Conservation (phyloP, 2,329 filamentous ascomycete species). For the Penicillium janthinellum region DNA sequence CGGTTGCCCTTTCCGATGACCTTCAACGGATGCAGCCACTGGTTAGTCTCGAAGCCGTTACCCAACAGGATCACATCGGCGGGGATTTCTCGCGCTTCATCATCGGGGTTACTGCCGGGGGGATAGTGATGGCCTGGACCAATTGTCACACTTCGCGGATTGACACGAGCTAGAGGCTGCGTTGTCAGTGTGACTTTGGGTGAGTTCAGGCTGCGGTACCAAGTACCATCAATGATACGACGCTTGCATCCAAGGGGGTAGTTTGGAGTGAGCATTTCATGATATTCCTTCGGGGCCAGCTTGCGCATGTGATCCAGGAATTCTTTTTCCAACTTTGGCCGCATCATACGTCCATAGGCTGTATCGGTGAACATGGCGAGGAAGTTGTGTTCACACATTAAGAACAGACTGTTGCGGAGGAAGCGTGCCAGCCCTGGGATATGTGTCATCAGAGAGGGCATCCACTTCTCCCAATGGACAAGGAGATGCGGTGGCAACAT, state of each 20-base stretch:
- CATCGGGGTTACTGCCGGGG: conserved; percentile 30
- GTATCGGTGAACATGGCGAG: conserved; percentile 21
- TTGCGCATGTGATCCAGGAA: conserved; percentile 52
- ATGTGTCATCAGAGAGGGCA: conserved; percentile 48
- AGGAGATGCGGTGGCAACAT: conserved; percentile 40
- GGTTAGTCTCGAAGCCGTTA: conserved; percentile 62
- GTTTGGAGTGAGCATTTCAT: conserved; percentile 63
- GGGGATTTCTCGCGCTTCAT: conserved; percentile 47
- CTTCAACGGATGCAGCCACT: conserved; percentile 57
- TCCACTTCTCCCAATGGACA: conserved; percentile 51
- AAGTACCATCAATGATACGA: conserved; percentile 61
- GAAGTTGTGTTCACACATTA: conserved; percentile 26
- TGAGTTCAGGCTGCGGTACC: conserved; percentile 56
- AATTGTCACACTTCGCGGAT: conserved; percentile 52
- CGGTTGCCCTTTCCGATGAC: conserved; percentile 55
- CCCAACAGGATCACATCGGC: conserved; percentile 65
- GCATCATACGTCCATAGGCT: conserved; percentile 39
- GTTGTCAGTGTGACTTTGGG: conserved; percentile 58
- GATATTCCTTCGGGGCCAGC: conserved; percentile 60
- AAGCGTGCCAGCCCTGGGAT: conserved; percentile 55
- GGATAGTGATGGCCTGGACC: conserved; percentile 55
- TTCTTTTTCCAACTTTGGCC: conserved; percentile 45
- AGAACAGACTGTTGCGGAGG: conserved; percentile 50
- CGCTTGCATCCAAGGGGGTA: conserved; percentile 66
- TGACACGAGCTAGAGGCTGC: conserved; percentile 52